Percentiles rank a stretch among this genome's conserved stretches.
Conservation (phyloP, 768 basidiomycete species). For the Trametes punicea region DNA sequence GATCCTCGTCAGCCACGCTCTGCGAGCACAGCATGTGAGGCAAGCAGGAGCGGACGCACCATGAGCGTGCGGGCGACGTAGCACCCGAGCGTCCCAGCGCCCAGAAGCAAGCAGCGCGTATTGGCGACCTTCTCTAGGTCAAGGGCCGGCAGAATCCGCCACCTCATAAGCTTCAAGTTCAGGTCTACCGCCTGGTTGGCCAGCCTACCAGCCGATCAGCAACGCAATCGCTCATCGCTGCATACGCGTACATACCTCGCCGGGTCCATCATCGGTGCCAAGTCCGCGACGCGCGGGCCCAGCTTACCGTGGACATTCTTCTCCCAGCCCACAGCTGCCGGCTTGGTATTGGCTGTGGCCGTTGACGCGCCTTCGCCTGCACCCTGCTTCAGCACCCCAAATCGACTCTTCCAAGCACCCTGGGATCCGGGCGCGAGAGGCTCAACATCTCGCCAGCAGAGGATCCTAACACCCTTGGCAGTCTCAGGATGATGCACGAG, state of each 20-base stretch:
- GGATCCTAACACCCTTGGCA: conserved; percentile 52
- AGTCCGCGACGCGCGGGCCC: conserved; percentile 81
- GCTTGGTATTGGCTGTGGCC: conserved; percentile 32
- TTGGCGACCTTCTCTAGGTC: conserved; percentile 82
- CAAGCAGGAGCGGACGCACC: conserved; percentile 44
- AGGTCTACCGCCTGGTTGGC: conserved; percentile 98
- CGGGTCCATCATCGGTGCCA: conserved; percentile 97
- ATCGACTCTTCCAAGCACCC: conserved; percentile 56
- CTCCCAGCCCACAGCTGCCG: conserved; percentile 91
- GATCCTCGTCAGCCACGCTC: neutral
- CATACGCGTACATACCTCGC: conserved; percentile 43
- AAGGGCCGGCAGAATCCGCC: conserved; percentile 89
- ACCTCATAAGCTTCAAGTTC: conserved; percentile 96
- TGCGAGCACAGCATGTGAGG: neutral
- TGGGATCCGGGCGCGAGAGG: conserved; percentile 33
- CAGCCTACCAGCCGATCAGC: conserved; percentile 45
- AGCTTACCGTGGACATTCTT: conserved; percentile 87
- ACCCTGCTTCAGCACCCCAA: conserved; percentile 48
- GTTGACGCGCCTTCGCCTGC: conserved; percentile 10
- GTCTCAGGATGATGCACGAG: conserved; percentile 73
- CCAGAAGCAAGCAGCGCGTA: conserved; percentile 82
- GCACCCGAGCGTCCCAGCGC: conserved; percentile 95
- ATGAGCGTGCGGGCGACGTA: conserved; percentile 91
- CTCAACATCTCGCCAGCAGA: conserved; percentile 76
- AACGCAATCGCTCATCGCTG: neutral